Evolutionary conservation across 1,284 basidiomycete genomes (phyloP), one percentile per base, ranked within the genome.

Genomic region (Cutaneotrichosporon spelunceum): DNA sequence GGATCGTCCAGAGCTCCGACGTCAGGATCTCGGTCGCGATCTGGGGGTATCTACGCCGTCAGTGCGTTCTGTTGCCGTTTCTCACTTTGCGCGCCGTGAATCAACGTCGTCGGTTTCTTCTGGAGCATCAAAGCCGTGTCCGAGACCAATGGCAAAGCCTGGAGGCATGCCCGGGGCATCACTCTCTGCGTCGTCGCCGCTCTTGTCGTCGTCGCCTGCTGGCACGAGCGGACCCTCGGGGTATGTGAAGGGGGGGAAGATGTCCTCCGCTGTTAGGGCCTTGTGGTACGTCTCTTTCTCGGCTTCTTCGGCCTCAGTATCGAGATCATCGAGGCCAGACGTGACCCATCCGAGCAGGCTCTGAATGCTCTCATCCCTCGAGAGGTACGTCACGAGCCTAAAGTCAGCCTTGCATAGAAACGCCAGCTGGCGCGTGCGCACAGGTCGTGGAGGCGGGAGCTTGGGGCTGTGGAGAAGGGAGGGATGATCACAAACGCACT

Each of bases 11-110:
- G 77, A 96, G 88, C 72, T 97, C 94, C 8, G 89, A 90, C 78
- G 93, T 94, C 36, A 99, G 84, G 30, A 99, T 93, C 78, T 99
- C 96, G 19, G 94, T 93, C 19, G 93, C 90, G 34, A 96, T 86
- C 73, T 92, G 91, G 0, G 95, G 93, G 77, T 94, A 98, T 79
- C 93, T 95, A 36, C n/a, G 44, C 11, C 19, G 10, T 23, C 47
- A 56, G 24, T 55, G 53, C 42, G 24, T 1, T 23, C 4, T 2
- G n/a, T 4, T 1, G 26, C 2, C 7, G 8, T 34, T 14, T n/a
- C 71, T 63, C 62, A 76, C 75, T 67, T 72, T 33, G 73, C 64
- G 16, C 71, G 58, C 24, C 67, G 61, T 11, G 65, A 44, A 10
- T 69, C 68, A 19, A 72, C 69, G 4, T 36, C 29, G 19, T 57